Evolutionary conservation across 1,139 yeast species (phyloP).

Genomic region (Scheffersomyces cryptocercus): DNA sequence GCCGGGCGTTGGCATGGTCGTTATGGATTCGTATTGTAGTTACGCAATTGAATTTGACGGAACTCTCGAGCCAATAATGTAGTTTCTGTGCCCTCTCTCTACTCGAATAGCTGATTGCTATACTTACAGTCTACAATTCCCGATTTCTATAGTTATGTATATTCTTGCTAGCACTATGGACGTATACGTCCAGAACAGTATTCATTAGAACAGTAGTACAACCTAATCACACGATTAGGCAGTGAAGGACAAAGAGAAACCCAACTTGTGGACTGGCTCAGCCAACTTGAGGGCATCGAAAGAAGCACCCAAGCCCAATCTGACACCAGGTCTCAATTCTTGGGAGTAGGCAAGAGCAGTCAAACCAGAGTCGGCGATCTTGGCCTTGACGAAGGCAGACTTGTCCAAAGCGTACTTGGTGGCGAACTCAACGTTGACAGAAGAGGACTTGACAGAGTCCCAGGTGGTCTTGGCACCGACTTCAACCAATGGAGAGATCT

Average conservation of each 20-base stretch:
- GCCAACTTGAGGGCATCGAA: constrained; percentile 94
- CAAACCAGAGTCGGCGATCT: constrained; percentile 95
- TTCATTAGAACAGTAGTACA: neutral
- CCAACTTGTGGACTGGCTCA: constrained; percentile 98
- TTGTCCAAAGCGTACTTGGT: constrained; percentile 90
- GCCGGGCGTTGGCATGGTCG: no score
- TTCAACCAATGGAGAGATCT: constrained; percentile 85
- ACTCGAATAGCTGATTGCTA: no score
- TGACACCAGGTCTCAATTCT: constrained; percentile 94
- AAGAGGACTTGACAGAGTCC: constrained; percentile 77
- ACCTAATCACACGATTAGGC: constrained; percentile 48
- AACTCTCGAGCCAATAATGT: no score
- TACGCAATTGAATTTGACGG: no score
- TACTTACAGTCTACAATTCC: no score
- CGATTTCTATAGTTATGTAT: no score
- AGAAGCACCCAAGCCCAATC: constrained; percentile 95
- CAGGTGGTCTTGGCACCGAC: constrained; percentile 98
- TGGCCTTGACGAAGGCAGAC: constrained; percentile 90
- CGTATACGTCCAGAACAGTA: neutral
- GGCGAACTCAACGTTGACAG: constrained; percentile 86
- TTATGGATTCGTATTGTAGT: no score
- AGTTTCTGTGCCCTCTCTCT: no score
- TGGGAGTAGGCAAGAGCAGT: constrained; percentile 95
- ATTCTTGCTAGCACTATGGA: no score
- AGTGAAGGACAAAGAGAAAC: constrained; percentile 89